Percentiles rank a stretch among this genome's conserved stretches.
These are phyloP conservation scores for Alternaria tenuissima DNA, from an alignment of 2,329 filamentous ascomycete species.

Conservation along the genomic window DNA sequence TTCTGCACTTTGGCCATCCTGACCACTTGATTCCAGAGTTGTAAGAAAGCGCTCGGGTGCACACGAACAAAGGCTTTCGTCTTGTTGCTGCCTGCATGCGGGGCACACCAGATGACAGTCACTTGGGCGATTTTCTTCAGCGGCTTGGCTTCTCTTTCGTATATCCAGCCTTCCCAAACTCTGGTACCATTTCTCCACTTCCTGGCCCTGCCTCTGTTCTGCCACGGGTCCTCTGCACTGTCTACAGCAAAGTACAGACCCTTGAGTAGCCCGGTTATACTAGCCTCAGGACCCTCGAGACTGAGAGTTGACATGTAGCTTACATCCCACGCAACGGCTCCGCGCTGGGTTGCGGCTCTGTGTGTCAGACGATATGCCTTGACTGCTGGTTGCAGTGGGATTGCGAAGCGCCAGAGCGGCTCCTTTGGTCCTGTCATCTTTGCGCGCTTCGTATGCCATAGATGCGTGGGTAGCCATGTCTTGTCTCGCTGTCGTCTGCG, in stretches of 20 bases:
- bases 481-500: constrained; percentile 87
- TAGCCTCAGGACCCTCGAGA: constrained; percentile 71
- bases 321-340: constrained; percentile 88
- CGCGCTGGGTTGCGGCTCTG: constrained; percentile 76
- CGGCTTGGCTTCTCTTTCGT: constrained; percentile 62
- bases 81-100: constrained; percentile 42
- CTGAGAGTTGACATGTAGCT: constrained; percentile 92
- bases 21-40: constrained; percentile 71
- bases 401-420: constrained; percentile 87
- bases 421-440: constrained; percentile 82
- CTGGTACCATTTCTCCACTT: constrained; percentile 75
- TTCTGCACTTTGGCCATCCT: constrained; percentile 66
- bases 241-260: constrained; percentile 66
- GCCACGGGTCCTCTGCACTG: constrained; percentile 64
- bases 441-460: constrained; percentile 92
- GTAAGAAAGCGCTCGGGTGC: constrained; percentile 81
- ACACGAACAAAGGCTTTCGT: constrained; percentile 73
- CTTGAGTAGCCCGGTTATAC: constrained; percentile 72
- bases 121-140: constrained; percentile 72
- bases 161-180: constrained; percentile 65
- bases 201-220: constrained; percentile 59
- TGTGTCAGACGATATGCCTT: constrained; percentile 92
- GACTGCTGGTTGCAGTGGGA: constrained; percentile 84
- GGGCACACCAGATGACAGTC: constrained; percentile 75
- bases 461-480: constrained; percentile 92